phyloP scores from a whole-genome alignment of 148 eudicot species.

The Persicaria tinctoria region DNA sequence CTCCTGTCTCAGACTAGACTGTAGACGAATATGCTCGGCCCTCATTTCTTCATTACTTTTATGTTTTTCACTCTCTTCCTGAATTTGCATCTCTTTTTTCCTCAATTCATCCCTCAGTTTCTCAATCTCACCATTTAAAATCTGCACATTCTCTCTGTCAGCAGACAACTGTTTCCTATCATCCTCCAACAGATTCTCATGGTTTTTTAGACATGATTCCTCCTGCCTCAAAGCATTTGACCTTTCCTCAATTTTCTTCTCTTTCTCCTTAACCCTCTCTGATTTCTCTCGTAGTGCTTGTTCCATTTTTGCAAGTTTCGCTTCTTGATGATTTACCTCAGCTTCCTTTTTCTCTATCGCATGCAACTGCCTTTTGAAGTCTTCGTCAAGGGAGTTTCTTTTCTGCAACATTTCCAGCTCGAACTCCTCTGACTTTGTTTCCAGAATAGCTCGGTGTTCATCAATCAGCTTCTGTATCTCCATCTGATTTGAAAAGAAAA shows the following conservation, averaged over 20 bases:
- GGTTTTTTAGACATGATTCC: constrained; percentile 48
- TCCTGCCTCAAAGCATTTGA: constrained; percentile 49
- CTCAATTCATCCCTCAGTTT: constrained; percentile 33
- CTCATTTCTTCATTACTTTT: constrained; percentile 42
- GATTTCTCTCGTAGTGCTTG: constrained; percentile 55
- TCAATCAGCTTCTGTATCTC: constrained; percentile 61
- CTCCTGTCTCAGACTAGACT: constrained; percentile 54
- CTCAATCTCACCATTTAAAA: constrained; percentile 50
- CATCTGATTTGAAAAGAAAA: constrained; percentile 35
- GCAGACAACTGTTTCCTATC: constrained; percentile 38
- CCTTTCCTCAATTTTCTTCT: constrained; percentile 51
- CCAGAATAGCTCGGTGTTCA: constrained; percentile 47
- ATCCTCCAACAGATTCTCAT: constrained; percentile 41
- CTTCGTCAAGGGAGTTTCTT: constrained; percentile 48
- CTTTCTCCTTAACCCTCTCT: constrained; percentile 73
- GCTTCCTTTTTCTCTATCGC: constrained; percentile 38
- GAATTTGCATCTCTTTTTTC: constrained; percentile 40
- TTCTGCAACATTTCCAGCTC: constrained; percentile 60
- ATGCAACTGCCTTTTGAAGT: constrained; percentile 36
- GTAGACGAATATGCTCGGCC: constrained; percentile 50
- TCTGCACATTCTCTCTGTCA: constrained; percentile 42
- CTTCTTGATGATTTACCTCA: constrained; percentile 57
- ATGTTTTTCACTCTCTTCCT: constrained; percentile 50
- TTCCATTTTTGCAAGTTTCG: constrained; percentile 55
- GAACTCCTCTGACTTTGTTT: constrained; percentile 45